Conservation (phyloP, 192 early-diverging fungal species). For the Backusella tarrabulga region DNA sequence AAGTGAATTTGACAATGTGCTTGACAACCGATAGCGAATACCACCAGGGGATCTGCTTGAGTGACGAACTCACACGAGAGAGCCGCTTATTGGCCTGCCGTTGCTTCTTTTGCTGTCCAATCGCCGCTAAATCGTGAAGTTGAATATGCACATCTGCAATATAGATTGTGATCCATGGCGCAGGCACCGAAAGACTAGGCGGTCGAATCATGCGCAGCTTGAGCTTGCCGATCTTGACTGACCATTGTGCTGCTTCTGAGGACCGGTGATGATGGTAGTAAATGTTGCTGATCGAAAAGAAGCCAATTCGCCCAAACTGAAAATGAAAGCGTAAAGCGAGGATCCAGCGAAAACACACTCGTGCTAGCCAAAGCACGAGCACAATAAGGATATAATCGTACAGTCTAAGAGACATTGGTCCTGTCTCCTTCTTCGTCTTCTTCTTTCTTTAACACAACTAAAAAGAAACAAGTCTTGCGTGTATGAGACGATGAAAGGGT, state of each 20-base stretch:
- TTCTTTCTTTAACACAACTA: neutral
- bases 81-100: slow-evolving; percentile 11
- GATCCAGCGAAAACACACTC: slow-evolving; percentile 7
- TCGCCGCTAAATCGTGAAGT: slow-evolving; percentile 1
- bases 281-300: slow-evolving; percentile 31
- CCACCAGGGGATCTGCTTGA: slow-evolving; percentile 40
- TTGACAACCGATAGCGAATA: slow-evolving; percentile 43
- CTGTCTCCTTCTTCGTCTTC: neutral
- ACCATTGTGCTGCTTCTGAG: slow-evolving; percentile 3
- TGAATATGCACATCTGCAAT: slow-evolving; percentile 22
- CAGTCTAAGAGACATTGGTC: slow-evolving; percentile 1
- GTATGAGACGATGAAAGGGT: neutral
- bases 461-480: neutral
- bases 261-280: slow-evolving; percentile 17
- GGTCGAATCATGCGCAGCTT: slow-evolving; percentile 24
- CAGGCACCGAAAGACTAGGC: neutral
- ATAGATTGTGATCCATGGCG: slow-evolving; percentile 38
- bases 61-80: slow-evolving; percentile 17
- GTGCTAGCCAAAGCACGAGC: slow-evolving; percentile 4
- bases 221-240: slow-evolving; percentile 26
- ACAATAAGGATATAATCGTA: slow-evolving; percentile 19
- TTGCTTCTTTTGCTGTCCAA: neutral
- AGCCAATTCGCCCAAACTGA: slow-evolving; percentile 27
- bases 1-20: slow-evolving; percentile 32
- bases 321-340: slow-evolving; percentile 29